Evolutionary conservation across 768 basidiomycete genomes (phyloP), one percentile per base, ranked within the genome.

Genomic region (Boletus subparvulus): DNA sequence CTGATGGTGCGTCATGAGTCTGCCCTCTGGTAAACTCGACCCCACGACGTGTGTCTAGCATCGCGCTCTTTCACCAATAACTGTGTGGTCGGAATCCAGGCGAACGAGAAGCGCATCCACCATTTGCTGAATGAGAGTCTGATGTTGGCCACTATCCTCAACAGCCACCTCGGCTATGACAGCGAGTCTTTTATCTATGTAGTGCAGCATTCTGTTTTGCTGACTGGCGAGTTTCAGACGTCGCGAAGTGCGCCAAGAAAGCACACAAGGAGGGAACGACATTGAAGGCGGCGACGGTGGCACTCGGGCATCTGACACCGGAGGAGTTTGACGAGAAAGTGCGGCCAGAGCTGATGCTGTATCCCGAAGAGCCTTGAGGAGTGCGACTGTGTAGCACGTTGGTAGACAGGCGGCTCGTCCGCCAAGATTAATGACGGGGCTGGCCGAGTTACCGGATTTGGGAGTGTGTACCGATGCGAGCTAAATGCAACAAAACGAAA

Each of bases 231-330:
- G 42, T 58, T 41, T 42, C 69, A 98, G 94, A 97, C 75, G 97
- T 98, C 48, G 97, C 97, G 48, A 94, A 92, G 76, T 93, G 91
- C 68, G 97, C 97, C 30, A 99, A 99, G 83, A 98, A 98, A 74
- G 97, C 97, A n/a, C 97, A 98, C 81, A 93, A 90, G 73, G 94
- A 99, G 75, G 97, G 97, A 28, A 91, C 87, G 47, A 98, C 97
- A 57, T 70, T 98, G 73, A 98, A 96, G 79, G 90, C 94, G 75
- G 94, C 97, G 41, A 94, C 94, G 12, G 87, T 98, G 45, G 74
- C 85, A 19, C 82, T 98, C 36, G 93, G 92, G 47, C 87, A 91
- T 73, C 72, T 98, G 65, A 89, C 89, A 1, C 78, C 85, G 0
- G 92, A 96, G 69, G 93, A 95, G 72, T 99, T 98, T 74, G 95